These are phyloP conservation scores for Prunus mongolica DNA, from an alignment of 306 rosid species.

Conservation along the genomic window DNA sequence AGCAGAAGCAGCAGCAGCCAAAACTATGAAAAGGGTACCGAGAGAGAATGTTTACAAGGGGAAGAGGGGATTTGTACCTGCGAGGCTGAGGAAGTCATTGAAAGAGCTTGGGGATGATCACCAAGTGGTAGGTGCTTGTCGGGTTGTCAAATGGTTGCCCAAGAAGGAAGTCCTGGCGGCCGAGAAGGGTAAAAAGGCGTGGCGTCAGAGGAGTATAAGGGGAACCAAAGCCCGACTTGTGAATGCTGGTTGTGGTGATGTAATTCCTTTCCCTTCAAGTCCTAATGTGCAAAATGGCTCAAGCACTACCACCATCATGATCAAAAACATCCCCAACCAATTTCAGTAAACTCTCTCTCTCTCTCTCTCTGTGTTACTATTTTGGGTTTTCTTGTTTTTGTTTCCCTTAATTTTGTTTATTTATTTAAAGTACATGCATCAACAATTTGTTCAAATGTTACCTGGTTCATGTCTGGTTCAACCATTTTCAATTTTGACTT, in stretches of 20 bases:
- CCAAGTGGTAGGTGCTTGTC: background rate
- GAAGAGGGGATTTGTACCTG: background rate
- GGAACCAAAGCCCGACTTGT: too few relatives aligned
- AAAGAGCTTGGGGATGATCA: background rate
- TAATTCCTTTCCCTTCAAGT: background rate
- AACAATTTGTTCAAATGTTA: too few relatives aligned
- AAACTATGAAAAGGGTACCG: background rate
- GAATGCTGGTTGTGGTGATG: background rate
- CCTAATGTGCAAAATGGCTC: background rate
- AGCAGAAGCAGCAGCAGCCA: too few relatives aligned
- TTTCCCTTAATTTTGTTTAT: background rate
- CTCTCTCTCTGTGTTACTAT: background rate
- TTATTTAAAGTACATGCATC: background rate
- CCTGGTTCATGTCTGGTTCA: too few relatives aligned
- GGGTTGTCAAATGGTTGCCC: background rate
- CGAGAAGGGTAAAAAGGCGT: background rate
- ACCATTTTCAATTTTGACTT: background rate
- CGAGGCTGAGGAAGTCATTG: background rate
- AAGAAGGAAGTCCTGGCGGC: background rate
- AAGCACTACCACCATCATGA: slow-evolving; percentile 21
- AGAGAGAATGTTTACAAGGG: background rate
- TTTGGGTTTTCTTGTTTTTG: background rate
- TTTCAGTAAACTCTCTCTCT: slow-evolving; percentile 9
- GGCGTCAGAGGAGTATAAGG: too few relatives aligned
- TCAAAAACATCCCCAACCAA: slow-evolving; percentile 34